phyloP scores from a whole-genome alignment of 2,329 filamentous ascomycete species.

The Colletotrichum salicis region DNA sequence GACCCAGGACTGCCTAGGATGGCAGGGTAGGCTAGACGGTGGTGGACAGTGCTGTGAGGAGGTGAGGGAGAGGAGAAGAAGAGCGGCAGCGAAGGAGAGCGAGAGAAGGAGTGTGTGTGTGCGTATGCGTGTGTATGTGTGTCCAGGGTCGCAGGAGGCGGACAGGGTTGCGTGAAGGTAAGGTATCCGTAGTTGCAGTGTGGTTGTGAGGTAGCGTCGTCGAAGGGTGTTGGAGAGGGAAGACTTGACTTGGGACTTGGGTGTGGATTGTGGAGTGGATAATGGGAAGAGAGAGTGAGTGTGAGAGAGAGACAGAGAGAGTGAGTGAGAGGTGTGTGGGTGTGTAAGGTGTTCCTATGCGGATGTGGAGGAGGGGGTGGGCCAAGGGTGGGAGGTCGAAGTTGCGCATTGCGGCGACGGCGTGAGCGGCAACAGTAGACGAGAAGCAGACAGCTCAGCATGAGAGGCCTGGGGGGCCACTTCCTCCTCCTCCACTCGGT shows the following conservation, averaged over 20 bases:
- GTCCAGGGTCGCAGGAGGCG: conserved; percentile 1
- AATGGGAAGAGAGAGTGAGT: neutral
- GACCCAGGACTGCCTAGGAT: conserved; percentile 27
- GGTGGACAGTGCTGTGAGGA: conserved; percentile 21
- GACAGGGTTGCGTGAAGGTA: conserved; percentile 17
- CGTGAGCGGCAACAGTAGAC: conserved; percentile 28
- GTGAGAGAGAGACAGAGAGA: neutral
- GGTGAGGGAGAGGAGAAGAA: conserved; percentile 14
- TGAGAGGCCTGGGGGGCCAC: neutral
- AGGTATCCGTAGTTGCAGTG: conserved; percentile 4
- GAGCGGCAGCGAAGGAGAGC: neutral
- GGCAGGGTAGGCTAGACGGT: conserved; percentile 22
- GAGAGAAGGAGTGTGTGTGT: neutral
- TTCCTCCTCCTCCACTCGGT: neutral
- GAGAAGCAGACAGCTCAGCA: neutral
- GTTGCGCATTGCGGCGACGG: conserved; percentile 32
- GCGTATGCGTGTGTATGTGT: neutral
- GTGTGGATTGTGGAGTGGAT: conserved; percentile 7
- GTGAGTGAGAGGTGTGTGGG: conserved; percentile 6
- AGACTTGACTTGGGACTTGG: neutral
- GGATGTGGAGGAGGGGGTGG: conserved; percentile 25
- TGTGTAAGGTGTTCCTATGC: neutral
- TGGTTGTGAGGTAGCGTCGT: conserved; percentile 15
- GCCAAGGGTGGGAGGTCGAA: conserved; percentile 33
- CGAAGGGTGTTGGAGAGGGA: conserved; percentile 24